These are phyloP conservation scores for Talaromyces albobiverticillius DNA, from an alignment of 2,329 filamentous ascomycete genomes.

Conservation along the genomic window DNA sequence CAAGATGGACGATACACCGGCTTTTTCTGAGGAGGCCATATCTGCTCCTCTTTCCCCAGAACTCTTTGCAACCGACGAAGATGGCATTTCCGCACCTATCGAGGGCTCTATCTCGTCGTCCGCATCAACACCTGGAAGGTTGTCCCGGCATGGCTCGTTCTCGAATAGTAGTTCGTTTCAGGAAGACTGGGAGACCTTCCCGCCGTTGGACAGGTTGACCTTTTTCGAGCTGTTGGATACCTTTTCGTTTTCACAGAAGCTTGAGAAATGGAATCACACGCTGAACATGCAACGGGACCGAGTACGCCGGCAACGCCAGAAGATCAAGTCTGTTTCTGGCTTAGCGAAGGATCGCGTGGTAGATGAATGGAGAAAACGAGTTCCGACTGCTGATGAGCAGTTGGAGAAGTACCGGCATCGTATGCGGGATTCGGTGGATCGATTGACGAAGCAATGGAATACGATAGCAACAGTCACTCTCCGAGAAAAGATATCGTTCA, in stretches of 20 bases:
- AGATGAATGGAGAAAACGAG: constrained; percentile 83
- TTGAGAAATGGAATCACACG: constrained; percentile 85
- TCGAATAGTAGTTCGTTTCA: constrained; percentile 83
- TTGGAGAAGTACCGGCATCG: constrained; percentile 84
- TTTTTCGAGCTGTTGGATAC: constrained; percentile 95
- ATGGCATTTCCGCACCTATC: constrained; percentile 23
- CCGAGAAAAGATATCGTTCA: constrained; percentile 93
- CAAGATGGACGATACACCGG: constrained; percentile 29
- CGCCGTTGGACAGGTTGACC: constrained; percentile 83
- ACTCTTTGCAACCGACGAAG: constrained; percentile 21
- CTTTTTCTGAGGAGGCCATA: constrained; percentile 22
- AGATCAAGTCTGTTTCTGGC: constrained; percentile 69
- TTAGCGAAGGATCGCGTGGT: constrained; percentile 85
- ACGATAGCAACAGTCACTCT: constrained; percentile 83
- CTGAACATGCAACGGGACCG: constrained; percentile 80
- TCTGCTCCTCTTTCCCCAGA: constrained; percentile 27
- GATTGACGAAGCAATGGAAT: constrained; percentile 80
- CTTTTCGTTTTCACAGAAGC: constrained; percentile 78
- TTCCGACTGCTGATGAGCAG: constrained; percentile 86
- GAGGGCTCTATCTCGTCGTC: constrained; percentile 32
- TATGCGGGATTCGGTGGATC: constrained; percentile 86
- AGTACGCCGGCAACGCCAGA: constrained; percentile 78
- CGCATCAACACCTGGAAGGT: constrained; percentile 29
- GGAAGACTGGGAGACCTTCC: constrained; percentile 82
- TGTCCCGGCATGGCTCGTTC: constrained; percentile 77